Percentiles rank a stretch among this genome's conserved stretches.
Evolutionary conservation across 2,329 filamentous ascomycete genomes (phyloP).

Genomic region (Gaeumannomyces tritici): DNA sequence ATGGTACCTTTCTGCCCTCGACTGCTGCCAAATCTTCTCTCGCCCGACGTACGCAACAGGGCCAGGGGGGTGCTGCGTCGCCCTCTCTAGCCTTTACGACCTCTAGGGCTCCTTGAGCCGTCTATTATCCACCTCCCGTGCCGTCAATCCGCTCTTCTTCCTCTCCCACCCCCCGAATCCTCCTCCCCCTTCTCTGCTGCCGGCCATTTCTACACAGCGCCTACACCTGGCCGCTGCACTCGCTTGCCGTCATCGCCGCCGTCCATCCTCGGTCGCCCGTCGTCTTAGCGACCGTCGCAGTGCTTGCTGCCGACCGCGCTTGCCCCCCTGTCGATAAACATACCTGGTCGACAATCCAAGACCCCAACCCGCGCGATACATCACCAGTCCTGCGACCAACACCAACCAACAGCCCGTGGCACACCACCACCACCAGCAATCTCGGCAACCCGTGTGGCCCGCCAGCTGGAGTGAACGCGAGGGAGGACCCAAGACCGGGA

Average conservation of each 20-base stretch:
- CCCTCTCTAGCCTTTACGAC: background rate
- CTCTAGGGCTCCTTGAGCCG: background rate
- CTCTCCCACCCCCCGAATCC: background rate
- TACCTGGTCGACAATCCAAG: background rate
- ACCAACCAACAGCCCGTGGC: background rate
- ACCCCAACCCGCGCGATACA: background rate
- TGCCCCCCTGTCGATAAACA: background rate
- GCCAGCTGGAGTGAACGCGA: background rate
- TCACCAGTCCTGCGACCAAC: background rate
- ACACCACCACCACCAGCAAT: background rate
- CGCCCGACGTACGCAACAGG: background rate
- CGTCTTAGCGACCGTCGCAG: background rate
- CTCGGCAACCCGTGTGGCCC: background rate
- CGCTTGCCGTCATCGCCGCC: background rate
- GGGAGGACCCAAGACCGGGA: background rate
- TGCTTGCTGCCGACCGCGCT: background rate
- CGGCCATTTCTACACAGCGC: background rate
- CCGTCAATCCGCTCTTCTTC: background rate
- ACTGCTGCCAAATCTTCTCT: background rate
- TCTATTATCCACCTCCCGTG: background rate
- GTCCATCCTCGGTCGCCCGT: background rate
- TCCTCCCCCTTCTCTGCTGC: background rate
- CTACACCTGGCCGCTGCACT: background rate
- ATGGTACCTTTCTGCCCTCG: background rate
- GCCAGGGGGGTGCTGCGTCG: background rate